Base-by-base conservation (phyloP, 768 basidiomycete species). In the Trametes maxima region DNA sequence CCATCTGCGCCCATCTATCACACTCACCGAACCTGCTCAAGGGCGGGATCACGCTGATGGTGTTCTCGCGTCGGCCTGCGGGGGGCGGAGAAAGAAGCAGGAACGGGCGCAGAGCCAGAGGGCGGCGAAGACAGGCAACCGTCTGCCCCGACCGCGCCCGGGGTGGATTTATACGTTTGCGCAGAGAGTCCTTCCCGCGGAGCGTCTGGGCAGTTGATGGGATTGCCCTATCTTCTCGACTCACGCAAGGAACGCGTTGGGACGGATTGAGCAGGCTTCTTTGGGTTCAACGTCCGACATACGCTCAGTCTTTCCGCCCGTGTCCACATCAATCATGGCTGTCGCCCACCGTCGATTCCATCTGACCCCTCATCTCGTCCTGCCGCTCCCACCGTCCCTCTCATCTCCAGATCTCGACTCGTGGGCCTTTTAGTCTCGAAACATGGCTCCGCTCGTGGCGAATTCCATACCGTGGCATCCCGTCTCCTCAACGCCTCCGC, bases 401-500 rank as follows among this genome's bases (percentile, higher is more conserved):
- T 57, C 57, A 53, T 57, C 54, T 44, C 49, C 57, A 58, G 63
- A 60, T 56, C 63, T 56, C 63, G 35, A 24, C 45, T 21, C 58
- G 63, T 59, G 63, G 53, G 53, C 48, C 53, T 12, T 36, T 37
- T 39, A 21, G 37, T 25, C 61, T 56, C 63, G 51, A 54, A 60
- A 50, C 59, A 62, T 55, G 45, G 55, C 55, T 48, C 57, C 56
- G 47, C 61, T 59, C 58, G 58, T 56, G 54, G 58, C 59, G 46
- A 24, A 28, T 63, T 49, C 62, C 59, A 40, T 36, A 46, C 60
- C 64, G 60, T 61, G 60, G 60, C 28, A 60, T 40, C 64, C 59
- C 47, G 46, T 40, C 24, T 66, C 70, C 74, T 61, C 67, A 54
- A 58, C 63, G 64, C 65, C 64, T 60, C 70, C 73, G 69, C 69